Base-by-base conservation (phyloP, 139 green algal species). In the Chlamydomonas sp. region DNA sequence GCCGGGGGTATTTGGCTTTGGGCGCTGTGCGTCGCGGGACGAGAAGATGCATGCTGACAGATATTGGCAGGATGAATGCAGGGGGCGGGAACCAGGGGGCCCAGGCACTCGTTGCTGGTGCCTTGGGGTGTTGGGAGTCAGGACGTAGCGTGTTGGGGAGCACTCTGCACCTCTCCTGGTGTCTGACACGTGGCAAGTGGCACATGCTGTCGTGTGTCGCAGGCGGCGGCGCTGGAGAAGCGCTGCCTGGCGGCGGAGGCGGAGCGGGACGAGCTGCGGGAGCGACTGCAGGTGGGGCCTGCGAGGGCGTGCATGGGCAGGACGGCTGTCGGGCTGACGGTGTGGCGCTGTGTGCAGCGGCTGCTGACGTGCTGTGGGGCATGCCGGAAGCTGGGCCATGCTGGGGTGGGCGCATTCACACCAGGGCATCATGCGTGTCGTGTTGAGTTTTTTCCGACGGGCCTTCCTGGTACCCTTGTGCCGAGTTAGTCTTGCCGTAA, bases 251-350 rank as follows among this genome's bases (percentile, higher is more conserved):
- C n/a, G 16, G 49, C 16, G 1, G 86, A 90, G 72, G 61, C 62
- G 57, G 80, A 74, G 71, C 60, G 78, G 1, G 86, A 87, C n/a
- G 83, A 87, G 73, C 83, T 87, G 73, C 14, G 62, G 73, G 15
- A 80, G 62, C 62, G 83, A 62, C 71, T 87, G 71, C 83, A 87
- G 83, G 83, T 86, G 71, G 1, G 81, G 1, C n/a, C 8, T 57
- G 59, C 8, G 62, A 10, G 49, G 49, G 10, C 63, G n/a, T 4
- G 77, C 20, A 4, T 4, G 61, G 8, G 18, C 18, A 9, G 4
- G 10, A 58, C 15, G 31, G 72, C n/a, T 78, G 10, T n/a, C 3
- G 9, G 31, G 3, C 12, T 3, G 72, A 78, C 20, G 4, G 5
- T 31, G 5, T 12, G 5, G 20, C 4, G 7, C 20, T 78, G n/a